These are phyloP conservation scores for Rhododendron simsii DNA, from an alignment of 148 eudicot genomes.

Conservation along the genomic window DNA sequence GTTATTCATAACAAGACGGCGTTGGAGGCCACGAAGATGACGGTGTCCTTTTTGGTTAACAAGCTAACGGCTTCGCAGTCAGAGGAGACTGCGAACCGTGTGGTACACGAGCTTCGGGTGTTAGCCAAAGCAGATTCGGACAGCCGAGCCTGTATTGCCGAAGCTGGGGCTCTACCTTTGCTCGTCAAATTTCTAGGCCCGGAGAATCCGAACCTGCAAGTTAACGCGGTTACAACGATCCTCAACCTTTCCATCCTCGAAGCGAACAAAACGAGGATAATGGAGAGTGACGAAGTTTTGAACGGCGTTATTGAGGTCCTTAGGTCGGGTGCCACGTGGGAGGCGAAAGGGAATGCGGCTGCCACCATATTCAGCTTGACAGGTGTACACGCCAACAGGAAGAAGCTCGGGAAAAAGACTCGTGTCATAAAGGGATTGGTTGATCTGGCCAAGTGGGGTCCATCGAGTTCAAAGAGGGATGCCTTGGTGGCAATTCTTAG, in stretches of 20 bases:
- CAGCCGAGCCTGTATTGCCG: slow-evolving; percentile 68
- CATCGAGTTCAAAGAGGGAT: slow-evolving; percentile 49
- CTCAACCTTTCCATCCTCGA: slow-evolving; percentile 78
- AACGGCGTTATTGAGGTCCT: slow-evolving; percentile 71
- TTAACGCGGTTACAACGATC: slow-evolving; percentile 75
- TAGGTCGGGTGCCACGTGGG: slow-evolving; percentile 78
- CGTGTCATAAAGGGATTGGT: slow-evolving; percentile 71
- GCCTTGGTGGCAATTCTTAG: slow-evolving; percentile 78
- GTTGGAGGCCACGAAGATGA: slow-evolving; percentile 83
- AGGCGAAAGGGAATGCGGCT: slow-evolving; percentile 93
- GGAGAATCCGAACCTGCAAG: slow-evolving; percentile 56
- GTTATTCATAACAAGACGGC: slow-evolving; percentile 50
- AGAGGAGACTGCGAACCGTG: slow-evolving; percentile 32
- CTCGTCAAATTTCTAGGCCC: slow-evolving; percentile 46
- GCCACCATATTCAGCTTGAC: slow-evolving; percentile 76
- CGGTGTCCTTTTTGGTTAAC: slow-evolving; percentile 53
- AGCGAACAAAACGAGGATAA: slow-evolving; percentile 60
- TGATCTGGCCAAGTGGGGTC: slow-evolving; percentile 62
- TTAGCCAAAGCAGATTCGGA: slow-evolving; percentile 77
- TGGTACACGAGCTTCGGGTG: slow-evolving; percentile 78
- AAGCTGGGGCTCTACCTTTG: slow-evolving; percentile 63
- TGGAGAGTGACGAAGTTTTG: slow-evolving; percentile 71
- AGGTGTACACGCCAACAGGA: slow-evolving; percentile 47
- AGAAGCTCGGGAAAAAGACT: slow-evolving; percentile 58
- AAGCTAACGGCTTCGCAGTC: slow-evolving; percentile 33